Base-by-base conservation (phyloP, 495 filamentous ascomycete genomes). In the Tuber calosporum region DNA sequence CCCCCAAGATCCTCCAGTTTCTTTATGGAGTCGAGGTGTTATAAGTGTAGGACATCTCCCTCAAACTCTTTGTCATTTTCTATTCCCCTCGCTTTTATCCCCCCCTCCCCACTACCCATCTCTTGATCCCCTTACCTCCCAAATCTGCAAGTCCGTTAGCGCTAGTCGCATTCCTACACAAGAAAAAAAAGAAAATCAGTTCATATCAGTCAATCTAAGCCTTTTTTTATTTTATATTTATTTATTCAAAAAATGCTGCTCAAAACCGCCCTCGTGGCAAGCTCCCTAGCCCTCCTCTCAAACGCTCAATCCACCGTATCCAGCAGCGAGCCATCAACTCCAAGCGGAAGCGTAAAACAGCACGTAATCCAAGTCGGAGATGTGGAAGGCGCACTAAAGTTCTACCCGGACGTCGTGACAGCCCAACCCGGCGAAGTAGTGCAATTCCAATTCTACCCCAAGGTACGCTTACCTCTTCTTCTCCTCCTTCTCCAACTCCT, bases 401-500 rank as follows among this genome's bases (percentile, higher is more conserved):
- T 81, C 79, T 30, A 19, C 22, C 80, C 80, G 5, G 72, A 79
- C 2, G 19, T 22, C 4, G 72, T 87, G 42, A 77, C 75, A 38
- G 86, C 85, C 2, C 74, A 66, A 1, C 75, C 80, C 0, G 86
- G 86, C 15, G 83, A 85, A 43, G 73, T 85, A 69, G 82, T 88
- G 53, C 85, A 87, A 70, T 88, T 87, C 81, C 86, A 87, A 66
- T 88, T 87, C 83, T 83, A 82, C 67, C 81, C 84, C 8, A 82
- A 79, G 77, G 84, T 85, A 82, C 45, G 76, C 74, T 20, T 30
- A 17, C 37, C 39, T 39, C 19, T 5, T 5, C 22, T 20, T 7
- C 6, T 17, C 17, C 41, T 19, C 17, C 6, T 42, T 17, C 42
- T 19, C 42, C 4, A 0, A 1, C 39, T 40, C 4, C 39, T 40